A percentile compares a stretch with the other conserved stretches of the same genome.
phyloP scores from a whole-genome alignment of 192 early-diverging fungal species.

The Geranomyces variabilis region DNA sequence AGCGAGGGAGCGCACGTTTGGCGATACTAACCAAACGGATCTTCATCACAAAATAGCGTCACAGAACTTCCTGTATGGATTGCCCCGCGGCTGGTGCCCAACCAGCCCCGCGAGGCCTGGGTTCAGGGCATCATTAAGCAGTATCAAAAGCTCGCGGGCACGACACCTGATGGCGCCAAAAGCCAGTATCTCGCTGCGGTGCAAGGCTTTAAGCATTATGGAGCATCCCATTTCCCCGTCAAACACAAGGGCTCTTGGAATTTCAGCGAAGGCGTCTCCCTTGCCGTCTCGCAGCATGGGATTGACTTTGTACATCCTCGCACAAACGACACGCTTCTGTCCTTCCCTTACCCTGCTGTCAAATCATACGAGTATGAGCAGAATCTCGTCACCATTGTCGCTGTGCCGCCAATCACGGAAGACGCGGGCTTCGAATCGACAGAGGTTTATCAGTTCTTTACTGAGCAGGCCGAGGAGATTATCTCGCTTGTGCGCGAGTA shows the following conservation, averaged over 20 bases:
- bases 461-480: conserved; percentile 50
- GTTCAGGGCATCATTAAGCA: conserved; percentile 46
- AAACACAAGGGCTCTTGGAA: conserved; percentile 50
- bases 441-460: conserved; percentile 50
- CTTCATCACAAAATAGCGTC: conserved; percentile 1
- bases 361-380: conserved; percentile 39
- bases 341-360: conserved; percentile 45
- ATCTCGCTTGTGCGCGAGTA: conserved; percentile 52
- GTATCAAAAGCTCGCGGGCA: conserved; percentile 47
- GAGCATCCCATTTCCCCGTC: conserved; percentile 48
- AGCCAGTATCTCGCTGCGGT: conserved; percentile 47
- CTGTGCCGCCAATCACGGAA: conserved; percentile 24
- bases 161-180: conserved; percentile 38
- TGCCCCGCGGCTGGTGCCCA: conserved; percentile 39
- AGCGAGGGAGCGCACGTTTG: conserved; percentile 12
- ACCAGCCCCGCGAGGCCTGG: conserved; percentile 45
- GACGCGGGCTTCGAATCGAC: conserved; percentile 34
- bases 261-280: conserved; percentile 49
- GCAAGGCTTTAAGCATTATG: conserved; percentile 48
- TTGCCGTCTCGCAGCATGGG: conserved; percentile 46
- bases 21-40: neutral
- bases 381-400: conserved; percentile 32
- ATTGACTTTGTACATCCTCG: conserved; percentile 52
- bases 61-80: conserved; percentile 44
- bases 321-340: conserved; percentile 45